A percentile compares a stretch with the other conserved stretches of the same genome.
Conservation (phyloP, 805 yeast genomes). For the Candida qinlingensis region DNA sequence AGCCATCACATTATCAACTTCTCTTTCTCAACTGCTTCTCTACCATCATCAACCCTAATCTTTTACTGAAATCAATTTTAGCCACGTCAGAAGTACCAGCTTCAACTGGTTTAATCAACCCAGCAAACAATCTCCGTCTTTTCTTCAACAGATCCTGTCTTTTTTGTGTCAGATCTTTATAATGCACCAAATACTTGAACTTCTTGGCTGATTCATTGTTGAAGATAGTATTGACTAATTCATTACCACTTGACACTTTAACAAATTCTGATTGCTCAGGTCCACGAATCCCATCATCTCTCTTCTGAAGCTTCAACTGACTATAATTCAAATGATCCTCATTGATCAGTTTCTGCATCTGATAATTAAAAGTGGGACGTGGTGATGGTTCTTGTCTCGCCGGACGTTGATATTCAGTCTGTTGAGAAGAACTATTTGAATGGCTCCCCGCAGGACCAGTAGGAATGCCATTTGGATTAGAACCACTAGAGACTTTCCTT, state of each 20-base stretch:
- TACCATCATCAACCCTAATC: constrained; percentile 8
- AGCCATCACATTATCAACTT: too few species aligned
- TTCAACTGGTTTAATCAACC: neutral
- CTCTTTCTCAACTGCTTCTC: constrained; percentile 6
- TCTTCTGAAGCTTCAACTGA: neutral
- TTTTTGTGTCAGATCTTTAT: neutral
- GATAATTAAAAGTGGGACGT: neutral
- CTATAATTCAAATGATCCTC: constrained; percentile 3
- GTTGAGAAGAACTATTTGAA: constrained; percentile 1
- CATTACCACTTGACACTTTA: neutral
- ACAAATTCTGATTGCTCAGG: neutral
- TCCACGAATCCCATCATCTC: neutral
- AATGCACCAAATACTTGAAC: constrained; percentile 8
- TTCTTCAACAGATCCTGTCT: constrained; percentile 13
- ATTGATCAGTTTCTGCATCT: constrained; percentile 1
- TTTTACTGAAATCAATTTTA: constrained; percentile 7
- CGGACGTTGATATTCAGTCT: constrained; percentile 4
- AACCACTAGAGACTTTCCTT: neutral
- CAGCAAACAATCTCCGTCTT: constrained; percentile 6
- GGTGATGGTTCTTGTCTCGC: neutral
- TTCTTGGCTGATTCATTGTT: constrained; percentile 5
- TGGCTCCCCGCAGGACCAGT: too few species aligned
- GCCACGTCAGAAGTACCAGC: neutral
- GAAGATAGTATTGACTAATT: constrained; percentile 1
- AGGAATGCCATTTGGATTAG: neutral